Percentiles rank a stretch among this genome's conserved stretches.
These are phyloP conservation scores for Adansonia digitata DNA, from an alignment of 345 rosid genomes.

Conservation along the genomic window DNA sequence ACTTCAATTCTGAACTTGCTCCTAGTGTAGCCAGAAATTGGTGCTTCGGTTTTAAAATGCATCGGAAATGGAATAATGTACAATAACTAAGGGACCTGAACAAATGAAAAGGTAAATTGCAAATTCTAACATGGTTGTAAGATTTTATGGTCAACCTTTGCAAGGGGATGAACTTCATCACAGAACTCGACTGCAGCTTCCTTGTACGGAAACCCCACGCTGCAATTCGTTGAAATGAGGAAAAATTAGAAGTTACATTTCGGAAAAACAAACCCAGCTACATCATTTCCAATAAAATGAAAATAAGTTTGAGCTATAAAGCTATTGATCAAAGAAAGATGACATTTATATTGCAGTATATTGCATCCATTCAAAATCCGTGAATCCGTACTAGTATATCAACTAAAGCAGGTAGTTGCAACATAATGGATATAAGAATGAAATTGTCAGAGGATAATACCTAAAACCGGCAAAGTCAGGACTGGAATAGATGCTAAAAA, in stretches of 20 bases:
- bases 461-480: slow-evolving; percentile 54
- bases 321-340: not conserved
- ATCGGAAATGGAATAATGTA: not conserved
- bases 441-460: slow-evolving; percentile 22
- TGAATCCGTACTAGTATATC: not conserved
- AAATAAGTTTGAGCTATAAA: not conserved
- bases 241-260: slow-evolving; percentile 2
- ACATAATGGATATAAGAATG: not conserved
- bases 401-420: not conserved
- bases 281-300: not conserved
- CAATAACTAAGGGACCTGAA: not conserved
- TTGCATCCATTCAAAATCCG: not conserved
- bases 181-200: slow-evolving; percentile 41
- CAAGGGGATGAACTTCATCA: slow-evolving; percentile 48
- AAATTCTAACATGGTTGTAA: not conserved
- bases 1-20: not conserved
- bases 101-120: not conserved
- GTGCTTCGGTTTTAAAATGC: not conserved
- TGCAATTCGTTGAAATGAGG: slow-evolving; percentile 13
- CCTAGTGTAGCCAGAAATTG: not conserved
- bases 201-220: slow-evolving; percentile 55
- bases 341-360: not conserved
- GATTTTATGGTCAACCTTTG: slow-evolving; percentile 31
- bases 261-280: not conserved
- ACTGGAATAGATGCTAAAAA: slow-evolving; percentile 39